Evolutionary conservation across 768 basidiomycete species (phyloP), one percentile per base, ranked within the genome.

Genomic region (Termitomyces sp.): DNA sequence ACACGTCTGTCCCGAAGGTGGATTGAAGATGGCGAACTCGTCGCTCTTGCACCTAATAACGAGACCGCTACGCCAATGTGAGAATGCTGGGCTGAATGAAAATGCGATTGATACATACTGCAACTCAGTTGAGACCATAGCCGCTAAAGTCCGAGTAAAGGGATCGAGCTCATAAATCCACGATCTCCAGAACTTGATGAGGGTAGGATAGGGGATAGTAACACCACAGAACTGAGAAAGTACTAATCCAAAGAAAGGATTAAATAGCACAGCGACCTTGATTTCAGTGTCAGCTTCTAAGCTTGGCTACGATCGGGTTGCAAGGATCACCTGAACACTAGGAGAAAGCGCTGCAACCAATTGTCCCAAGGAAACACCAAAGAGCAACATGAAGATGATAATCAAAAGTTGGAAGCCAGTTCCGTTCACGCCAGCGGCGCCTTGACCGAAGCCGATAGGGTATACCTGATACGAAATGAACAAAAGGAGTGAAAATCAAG

Each of bases 221-320:
- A 92, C 90, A 69, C 92, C 92, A 66, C 90, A 91, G 82, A 93
- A 93, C 16, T 86, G 81, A 4, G 83, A 74, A 55, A 92, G 82
- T 42, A 89, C 76, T 36, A 88, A 71, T 46, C 81, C 76, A 52
- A 92, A 62, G 79, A 91, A 89, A 2, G 92, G 92, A 71, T 91
- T 93, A 76, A 88, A 89, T 58, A 94, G 75, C 7, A 90, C 89
- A 11, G 91, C 91, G 42, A 91, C 84, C 78, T 78, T 24, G n/a
- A 32, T 73, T 72, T 11, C 18, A 66, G 8, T 24, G 42, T 52
- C n/a, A 55, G 55, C 48, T 46, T 74, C 11, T 3, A 32, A 9
- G 11, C 18, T 42, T 13, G 3, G 18, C 9, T 16, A 33, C 6
- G 9, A 11, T 13, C 39, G 5, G n/a, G n/a, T 40, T 28, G 1